These are phyloP conservation scores for Cryptococcus jaspeensis DNA, from an alignment of 1,284 basidiomycete genomes.

Conservation along the genomic window DNA sequence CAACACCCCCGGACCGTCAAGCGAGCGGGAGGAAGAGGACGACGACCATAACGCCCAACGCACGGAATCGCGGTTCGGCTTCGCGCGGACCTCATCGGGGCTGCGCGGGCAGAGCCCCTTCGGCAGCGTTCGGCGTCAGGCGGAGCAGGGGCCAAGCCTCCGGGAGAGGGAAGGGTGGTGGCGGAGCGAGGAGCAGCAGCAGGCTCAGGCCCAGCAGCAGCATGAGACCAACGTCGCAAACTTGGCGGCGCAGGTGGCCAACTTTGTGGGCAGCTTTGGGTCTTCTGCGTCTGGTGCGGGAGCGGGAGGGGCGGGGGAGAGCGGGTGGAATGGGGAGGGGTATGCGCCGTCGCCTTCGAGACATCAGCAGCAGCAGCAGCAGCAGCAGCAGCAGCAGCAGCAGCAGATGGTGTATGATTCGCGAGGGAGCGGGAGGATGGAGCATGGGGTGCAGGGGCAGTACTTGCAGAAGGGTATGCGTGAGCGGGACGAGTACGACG, in stretches of 20 bases:
- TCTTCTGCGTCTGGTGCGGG: conserved; percentile 7
- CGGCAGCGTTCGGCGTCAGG: conserved; percentile 10
- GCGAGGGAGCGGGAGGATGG: conserved; percentile 8
- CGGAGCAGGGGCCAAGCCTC: conserved; percentile 3
- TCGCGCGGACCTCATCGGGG: conserved; percentile 62
- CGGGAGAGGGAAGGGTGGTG: conserved; percentile 22
- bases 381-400: conserved; percentile 7
- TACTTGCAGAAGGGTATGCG: conserved; percentile 15
- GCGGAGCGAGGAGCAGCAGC: conserved; percentile 1
- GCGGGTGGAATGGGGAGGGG: conserved; percentile 7
- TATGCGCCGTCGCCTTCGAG: conserved; percentile 16
- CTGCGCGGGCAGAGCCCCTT: conserved; percentile 33
- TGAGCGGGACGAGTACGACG: conserved; percentile 19
- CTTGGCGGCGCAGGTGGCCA: conserved; percentile 17
- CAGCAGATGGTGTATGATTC: conserved; percentile 1
- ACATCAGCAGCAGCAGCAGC: conserved; percentile 6
- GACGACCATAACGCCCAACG: conserved; percentile 63
- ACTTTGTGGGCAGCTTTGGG: conserved; percentile 17
- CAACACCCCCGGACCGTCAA: conserved; percentile 15
- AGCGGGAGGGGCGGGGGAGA: background rate
- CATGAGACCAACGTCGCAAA: conserved; percentile 8
- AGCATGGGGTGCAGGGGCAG: conserved; percentile 11
- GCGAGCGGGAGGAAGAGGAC: background rate
- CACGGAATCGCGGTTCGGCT: conserved; percentile 76
- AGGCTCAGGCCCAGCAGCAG: conserved; percentile 6